Evolutionary conservation across 805 yeast genomes (phyloP), one percentile per base, ranked within the genome.

Genomic region (Candida koratica): DNA sequence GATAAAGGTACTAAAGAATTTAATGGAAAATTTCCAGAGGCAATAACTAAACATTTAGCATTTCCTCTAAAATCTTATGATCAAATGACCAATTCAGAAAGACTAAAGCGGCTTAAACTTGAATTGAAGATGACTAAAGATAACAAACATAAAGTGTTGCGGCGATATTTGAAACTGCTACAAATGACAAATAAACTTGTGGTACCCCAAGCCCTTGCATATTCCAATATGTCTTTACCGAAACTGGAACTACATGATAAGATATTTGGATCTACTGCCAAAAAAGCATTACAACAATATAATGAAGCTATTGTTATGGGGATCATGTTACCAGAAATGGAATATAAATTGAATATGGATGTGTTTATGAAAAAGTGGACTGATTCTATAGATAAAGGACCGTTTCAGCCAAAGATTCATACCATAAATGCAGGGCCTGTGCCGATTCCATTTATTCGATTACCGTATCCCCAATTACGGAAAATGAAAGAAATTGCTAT

Each of bases 321-420:
- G 2, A 49, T 67, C 2, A 19, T 64, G 18, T 55, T 54, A 34
- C 67, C 68, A 0, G 54, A 52, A 13, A 27, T 67, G 13, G 69
- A 57, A 43, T 54, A 52, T 41, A 57, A 55, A 29, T 46, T 65
- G 28, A 65, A 66, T 38, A 43, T 50, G 34, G 24, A 39, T 26
- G 57, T 58, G 22, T 45, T 43, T 29, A 35, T 60, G 22, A 46
- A 49, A 3, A 35, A 43, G n/a, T 38, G 56, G 14, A 39, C 38
- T 10, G n/a, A 35, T 2, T 44, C 44, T 1, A 55, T 64, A 6
- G 52, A 51, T 11, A 57, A 56, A 34, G 73, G 73, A 4, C 71
- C 73, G 2, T 53, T 32, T 20, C 47, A 52, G 29, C 67, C 64
- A 5, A 55, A 53, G 28, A 47, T 64, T 8, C 37, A 49, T 9